A percentile compares a stretch with the other conserved stretches of the same genome.
Conservation (phyloP, 768 basidiomycete species). For the Austroboletus eburneus region DNA sequence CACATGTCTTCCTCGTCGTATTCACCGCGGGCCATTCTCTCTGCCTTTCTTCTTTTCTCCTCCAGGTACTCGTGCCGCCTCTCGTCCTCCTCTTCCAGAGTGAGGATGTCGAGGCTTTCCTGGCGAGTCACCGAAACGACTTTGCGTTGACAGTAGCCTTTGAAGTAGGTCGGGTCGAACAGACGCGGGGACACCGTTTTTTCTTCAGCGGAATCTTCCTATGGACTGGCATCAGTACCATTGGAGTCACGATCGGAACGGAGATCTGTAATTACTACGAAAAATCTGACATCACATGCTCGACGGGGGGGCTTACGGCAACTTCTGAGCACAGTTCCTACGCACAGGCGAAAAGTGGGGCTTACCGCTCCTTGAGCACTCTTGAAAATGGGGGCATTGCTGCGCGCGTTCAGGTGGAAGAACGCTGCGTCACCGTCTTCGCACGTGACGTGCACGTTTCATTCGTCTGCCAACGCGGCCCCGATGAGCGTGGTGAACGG, state of each 20-base stretch:
- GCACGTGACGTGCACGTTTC: slow-evolving; percentile 27
- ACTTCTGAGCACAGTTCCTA: background rate
- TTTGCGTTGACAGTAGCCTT: slow-evolving; percentile 22
- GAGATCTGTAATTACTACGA: slow-evolving; percentile 1
- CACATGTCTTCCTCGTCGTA: slow-evolving; percentile 7
- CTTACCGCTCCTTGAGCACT: slow-evolving; percentile 23
- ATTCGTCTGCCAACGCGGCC: slow-evolving; percentile 13
- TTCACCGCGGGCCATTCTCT: slow-evolving; percentile 9
- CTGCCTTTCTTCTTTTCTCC: slow-evolving; percentile 4
- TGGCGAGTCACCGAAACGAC: slow-evolving; percentile 19
- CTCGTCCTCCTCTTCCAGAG: slow-evolving; percentile 15
- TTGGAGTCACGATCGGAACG: no score
- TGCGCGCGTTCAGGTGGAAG: slow-evolving; percentile 7
- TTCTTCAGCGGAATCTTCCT: slow-evolving; percentile 24
- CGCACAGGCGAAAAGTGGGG: background rate
- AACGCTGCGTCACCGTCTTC: slow-evolving; percentile 11
- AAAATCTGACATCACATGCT: slow-evolving; percentile 10
- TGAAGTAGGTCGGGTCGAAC: slow-evolving; percentile 20
- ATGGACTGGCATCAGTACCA: no score
- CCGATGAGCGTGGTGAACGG: no score
- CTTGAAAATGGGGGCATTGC: slow-evolving; percentile 17
- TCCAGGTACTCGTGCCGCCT: slow-evolving; percentile 2
- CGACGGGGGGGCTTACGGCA: slow-evolving; percentile 17
- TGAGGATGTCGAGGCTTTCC: slow-evolving; percentile 21
- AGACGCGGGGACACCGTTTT: slow-evolving; percentile 19